phyloP scores from a whole-genome alignment of 2,329 filamentous ascomycete species.

The Aspergillus sp. region DNA sequence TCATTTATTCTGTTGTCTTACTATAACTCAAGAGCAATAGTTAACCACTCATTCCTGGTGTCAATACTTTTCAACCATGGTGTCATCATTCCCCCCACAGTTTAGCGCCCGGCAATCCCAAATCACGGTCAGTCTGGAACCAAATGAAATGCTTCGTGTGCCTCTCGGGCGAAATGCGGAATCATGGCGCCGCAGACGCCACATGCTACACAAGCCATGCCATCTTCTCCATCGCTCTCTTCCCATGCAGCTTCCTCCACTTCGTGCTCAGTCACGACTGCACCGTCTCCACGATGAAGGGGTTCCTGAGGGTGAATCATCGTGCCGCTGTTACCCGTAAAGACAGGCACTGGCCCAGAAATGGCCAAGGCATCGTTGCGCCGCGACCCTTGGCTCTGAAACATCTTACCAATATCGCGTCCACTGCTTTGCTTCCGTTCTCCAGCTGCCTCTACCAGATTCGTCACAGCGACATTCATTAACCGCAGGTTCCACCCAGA shows the following conservation, averaged over 20 bases:
- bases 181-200: constrained; percentile 48
- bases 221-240: constrained; percentile 35
- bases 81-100: too few species aligned
- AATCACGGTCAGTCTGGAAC: constrained; percentile 14
- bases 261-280: neutral
- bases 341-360: constrained; percentile 23
- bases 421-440: constrained; percentile 59
- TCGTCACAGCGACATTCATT: constrained; percentile 83
- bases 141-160: constrained; percentile 52
- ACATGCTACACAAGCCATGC: constrained; percentile 40
- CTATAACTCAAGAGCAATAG: too few species aligned
- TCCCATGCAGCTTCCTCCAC: constrained; percentile 34
- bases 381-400: constrained; percentile 69
- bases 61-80: too few species aligned
- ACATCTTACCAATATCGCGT: constrained; percentile 80
- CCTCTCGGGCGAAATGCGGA: constrained; percentile 52
- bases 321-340: neutral
- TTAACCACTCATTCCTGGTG: too few species aligned
- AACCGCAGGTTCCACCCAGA: constrained; percentile 77
- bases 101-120: too few species aligned
- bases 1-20: neutral
- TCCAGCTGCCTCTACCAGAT: constrained; percentile 67
- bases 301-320: neutral
- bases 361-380: constrained; percentile 59
- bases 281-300: neutral